Conservation (phyloP, 441 rosid species). For the Erodium moschatum region DNA sequence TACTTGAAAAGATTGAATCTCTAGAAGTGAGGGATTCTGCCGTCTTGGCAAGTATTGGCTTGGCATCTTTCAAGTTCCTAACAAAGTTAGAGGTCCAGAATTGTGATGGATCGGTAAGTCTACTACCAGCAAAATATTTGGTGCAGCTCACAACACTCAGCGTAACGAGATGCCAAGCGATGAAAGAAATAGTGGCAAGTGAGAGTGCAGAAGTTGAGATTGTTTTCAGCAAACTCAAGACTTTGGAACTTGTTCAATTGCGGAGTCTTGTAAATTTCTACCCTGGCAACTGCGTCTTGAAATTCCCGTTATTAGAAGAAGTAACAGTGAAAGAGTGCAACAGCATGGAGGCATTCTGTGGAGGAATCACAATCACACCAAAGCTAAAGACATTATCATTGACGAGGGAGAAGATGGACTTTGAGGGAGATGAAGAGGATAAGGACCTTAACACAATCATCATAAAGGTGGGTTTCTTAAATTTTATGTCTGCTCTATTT, state of each 20-base stretch:
- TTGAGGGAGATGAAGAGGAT: no score
- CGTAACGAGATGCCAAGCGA: background rate
- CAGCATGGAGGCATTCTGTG: slow-evolving; percentile 11
- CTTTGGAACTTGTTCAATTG: background rate
- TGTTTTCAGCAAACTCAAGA: background rate
- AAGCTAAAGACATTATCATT: background rate
- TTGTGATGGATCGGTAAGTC: background rate
- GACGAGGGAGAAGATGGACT: no score
- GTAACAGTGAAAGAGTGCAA: slow-evolving; percentile 13
- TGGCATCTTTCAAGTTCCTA: slow-evolving; percentile 14
- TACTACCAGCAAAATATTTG: background rate
- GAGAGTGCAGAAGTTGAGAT: background rate
- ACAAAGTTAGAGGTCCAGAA: background rate
- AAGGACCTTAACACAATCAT: background rate
- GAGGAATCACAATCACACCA: slow-evolving; percentile 12
- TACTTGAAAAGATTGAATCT: no score
- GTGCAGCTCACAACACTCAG: slow-evolving; percentile 7
- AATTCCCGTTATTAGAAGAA: slow-evolving; percentile 11
- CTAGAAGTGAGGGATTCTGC: no score
- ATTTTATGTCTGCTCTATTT: no score
- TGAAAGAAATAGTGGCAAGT: slow-evolving; percentile 14
- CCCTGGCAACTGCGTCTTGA: background rate
- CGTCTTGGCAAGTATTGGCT: slow-evolving; percentile 2
- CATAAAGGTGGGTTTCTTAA: no score
- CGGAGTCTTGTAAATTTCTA: slow-evolving; percentile 14